Evolutionary conservation across 164 flowering plant species (phyloP).

Genomic region (Warburgia ugandensis): DNA sequence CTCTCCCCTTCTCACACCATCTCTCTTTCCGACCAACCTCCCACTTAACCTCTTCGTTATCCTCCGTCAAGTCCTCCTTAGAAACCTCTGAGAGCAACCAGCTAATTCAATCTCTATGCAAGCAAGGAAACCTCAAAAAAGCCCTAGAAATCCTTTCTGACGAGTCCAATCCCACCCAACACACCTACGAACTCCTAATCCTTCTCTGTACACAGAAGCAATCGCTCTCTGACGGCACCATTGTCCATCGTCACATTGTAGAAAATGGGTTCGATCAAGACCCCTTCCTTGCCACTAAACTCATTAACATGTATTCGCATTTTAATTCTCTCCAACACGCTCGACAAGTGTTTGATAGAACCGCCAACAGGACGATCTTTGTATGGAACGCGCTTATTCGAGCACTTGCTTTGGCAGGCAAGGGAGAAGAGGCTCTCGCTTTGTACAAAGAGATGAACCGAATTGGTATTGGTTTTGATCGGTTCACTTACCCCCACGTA

Average conservation of each 20-base stretch:
- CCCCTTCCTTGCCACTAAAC: constrained; percentile 78
- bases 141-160: constrained; percentile 51
- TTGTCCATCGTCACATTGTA: constrained; percentile 46
- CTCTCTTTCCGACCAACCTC: too few species aligned
- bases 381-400: constrained; percentile 78
- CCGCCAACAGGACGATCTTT: constrained; percentile 42
- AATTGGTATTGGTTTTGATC: constrained; percentile 40
- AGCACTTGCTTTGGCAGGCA: constrained; percentile 58
- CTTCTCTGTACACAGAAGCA: constrained; percentile 35
- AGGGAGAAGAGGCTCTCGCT: constrained; percentile 44
- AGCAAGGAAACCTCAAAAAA: constrained; percentile 31
- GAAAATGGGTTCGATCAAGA: constrained; percentile 62
- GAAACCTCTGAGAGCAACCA: constrained; percentile 26
- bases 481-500: constrained; percentile 70
- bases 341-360: constrained; percentile 69
- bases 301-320: constrained; percentile 56
- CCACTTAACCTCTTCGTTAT: too few species aligned
- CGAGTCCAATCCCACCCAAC: constrained; percentile 51
- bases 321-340: constrained; percentile 44
- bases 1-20: too few species aligned
- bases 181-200: constrained; percentile 65
- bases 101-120: constrained; percentile 44
- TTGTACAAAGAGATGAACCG: constrained; percentile 50
- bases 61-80: too few species aligned
- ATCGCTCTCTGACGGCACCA: constrained; percentile 38